These are phyloP conservation scores for Marchantia paleacea DNA, from an alignment of 225 moss, liverwort and hornwort genomes.

Conservation along the genomic window DNA sequence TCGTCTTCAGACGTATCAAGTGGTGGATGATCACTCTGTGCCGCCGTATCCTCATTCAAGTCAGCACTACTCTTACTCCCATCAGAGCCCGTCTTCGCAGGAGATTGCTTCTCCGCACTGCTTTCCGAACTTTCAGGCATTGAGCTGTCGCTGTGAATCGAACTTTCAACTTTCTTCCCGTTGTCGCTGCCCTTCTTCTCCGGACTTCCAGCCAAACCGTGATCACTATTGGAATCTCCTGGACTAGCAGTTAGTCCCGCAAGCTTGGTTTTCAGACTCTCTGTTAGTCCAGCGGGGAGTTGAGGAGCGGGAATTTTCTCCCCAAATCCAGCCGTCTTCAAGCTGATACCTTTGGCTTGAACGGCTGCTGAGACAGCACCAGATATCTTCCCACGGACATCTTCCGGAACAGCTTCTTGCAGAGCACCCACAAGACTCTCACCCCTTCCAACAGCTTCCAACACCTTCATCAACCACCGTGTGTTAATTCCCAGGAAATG, in stretches of 20 bases:
- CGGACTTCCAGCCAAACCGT: slow-evolving; percentile 13
- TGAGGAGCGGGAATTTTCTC: slow-evolving; percentile 47
- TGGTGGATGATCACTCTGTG: not conserved
- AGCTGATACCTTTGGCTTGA: slow-evolving; percentile 62
- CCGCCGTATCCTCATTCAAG: not conserved
- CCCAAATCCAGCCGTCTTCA: slow-evolving; percentile 64
- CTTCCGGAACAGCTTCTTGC: slow-evolving; percentile 97
- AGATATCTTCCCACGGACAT: slow-evolving; percentile 79
- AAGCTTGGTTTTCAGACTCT: slow-evolving; percentile 53
- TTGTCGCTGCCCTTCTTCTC: slow-evolving; percentile 16
- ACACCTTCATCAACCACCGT: slow-evolving; percentile 52
- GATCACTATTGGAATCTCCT: slow-evolving; percentile 21
- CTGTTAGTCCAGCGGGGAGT: slow-evolving; percentile 54
- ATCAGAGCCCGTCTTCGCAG: not conserved
- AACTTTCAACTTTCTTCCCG: not conserved
- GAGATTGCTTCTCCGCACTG: not conserved
- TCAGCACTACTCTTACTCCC: not conserved
- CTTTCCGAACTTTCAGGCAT: not conserved
- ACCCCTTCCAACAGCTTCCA: slow-evolving; percentile 79
- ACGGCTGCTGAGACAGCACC: slow-evolving; percentile 80
- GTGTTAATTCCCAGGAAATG: not conserved
- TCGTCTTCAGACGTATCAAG: not conserved
- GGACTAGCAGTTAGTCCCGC: slow-evolving; percentile 36
- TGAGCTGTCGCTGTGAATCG: not conserved
- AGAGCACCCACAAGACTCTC: slow-evolving; percentile 74